Conservation (phyloP, 345 rosid genomes). For the Pugionium cornutum region DNA sequence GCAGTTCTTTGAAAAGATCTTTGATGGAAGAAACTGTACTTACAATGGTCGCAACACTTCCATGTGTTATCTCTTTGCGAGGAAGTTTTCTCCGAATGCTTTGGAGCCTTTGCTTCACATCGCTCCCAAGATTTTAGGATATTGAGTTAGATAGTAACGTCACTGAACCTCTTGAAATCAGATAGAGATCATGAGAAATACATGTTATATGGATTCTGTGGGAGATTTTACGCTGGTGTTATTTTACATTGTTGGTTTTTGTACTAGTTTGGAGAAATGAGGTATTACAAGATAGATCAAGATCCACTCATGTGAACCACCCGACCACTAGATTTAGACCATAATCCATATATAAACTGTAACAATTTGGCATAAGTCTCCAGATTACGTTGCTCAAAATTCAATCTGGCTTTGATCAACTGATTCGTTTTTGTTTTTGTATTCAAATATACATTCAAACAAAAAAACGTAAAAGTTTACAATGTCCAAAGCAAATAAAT, state of each 20-base stretch:
- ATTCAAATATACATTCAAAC: no score
- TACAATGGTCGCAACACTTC: conserved; percentile 56
- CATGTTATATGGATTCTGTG: conserved; percentile 13
- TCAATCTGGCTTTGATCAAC: no score
- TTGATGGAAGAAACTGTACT: conserved; percentile 45
- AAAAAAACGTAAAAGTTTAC: no score
- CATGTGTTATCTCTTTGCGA: conserved; percentile 62
- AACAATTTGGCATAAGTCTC: no score
- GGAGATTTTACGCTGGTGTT: conserved; percentile 2
- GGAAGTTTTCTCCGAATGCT: conserved; percentile 77
- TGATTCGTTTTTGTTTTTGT: no score
- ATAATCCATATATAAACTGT: no score
- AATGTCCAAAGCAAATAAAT: no score
- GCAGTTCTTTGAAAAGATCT: conserved; percentile 59
- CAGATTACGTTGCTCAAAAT: no score
- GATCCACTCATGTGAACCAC: neutral
- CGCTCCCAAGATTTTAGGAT: conserved; percentile 51
- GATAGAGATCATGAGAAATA: conserved; percentile 15
- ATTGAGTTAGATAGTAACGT: conserved; percentile 15
- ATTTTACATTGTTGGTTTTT: conserved; percentile 15
- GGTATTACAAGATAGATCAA: conserved; percentile 1
- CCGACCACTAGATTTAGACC: no score
- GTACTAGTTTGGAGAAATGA: conserved; percentile 9
- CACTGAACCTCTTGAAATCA: neutral
- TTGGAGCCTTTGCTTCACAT: conserved; percentile 60